Evolutionary conservation across 139 green algal species (phyloP).

Genomic region (Nannochloris sp.): DNA sequence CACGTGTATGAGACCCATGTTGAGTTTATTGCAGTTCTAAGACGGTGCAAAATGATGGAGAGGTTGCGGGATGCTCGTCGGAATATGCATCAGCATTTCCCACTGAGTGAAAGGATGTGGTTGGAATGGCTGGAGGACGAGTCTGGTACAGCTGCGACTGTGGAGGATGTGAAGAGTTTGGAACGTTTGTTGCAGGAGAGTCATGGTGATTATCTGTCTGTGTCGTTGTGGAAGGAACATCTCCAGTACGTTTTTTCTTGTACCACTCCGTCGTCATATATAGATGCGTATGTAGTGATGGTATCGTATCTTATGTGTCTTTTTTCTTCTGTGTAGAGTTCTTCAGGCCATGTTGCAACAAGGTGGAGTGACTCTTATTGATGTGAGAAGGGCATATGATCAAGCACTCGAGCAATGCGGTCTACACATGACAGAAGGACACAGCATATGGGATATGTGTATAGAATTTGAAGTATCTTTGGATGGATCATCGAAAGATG

Average conservation of each 20-base stretch:
- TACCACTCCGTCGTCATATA: background rate
- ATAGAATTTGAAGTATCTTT: conserved; percentile 21
- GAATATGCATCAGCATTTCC: conserved; percentile 56
- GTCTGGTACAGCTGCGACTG: conserved; percentile 16
- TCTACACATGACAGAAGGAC: conserved; percentile 46
- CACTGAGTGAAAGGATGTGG: conserved; percentile 69
- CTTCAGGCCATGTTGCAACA: too few relatives aligned
- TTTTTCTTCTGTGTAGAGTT: too few relatives aligned
- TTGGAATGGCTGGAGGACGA: conserved; percentile 75
- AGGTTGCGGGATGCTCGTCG: conserved; percentile 45
- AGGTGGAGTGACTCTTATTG: conserved; percentile 1
- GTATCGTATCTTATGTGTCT: background rate
- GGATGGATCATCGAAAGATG: conserved; percentile 21
- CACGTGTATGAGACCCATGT: conserved; percentile 60
- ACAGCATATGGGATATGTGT: conserved; percentile 44
- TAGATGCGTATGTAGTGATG: background rate
- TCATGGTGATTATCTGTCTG: conserved; percentile 66
- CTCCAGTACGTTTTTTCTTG: conserved; percentile 29
- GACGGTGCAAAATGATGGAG: conserved; percentile 39
- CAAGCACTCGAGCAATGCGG: conserved; percentile 48
- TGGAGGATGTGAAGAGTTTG: conserved; percentile 33
- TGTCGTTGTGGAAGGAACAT: conserved; percentile 56
- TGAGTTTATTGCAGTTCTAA: conserved; percentile 47
- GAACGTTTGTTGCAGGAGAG: conserved; percentile 40
- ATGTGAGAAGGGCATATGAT: conserved; percentile 49